phyloP scores from a whole-genome alignment of 495 filamentous ascomycete species.

The Podospora pseudocomata region DNA sequence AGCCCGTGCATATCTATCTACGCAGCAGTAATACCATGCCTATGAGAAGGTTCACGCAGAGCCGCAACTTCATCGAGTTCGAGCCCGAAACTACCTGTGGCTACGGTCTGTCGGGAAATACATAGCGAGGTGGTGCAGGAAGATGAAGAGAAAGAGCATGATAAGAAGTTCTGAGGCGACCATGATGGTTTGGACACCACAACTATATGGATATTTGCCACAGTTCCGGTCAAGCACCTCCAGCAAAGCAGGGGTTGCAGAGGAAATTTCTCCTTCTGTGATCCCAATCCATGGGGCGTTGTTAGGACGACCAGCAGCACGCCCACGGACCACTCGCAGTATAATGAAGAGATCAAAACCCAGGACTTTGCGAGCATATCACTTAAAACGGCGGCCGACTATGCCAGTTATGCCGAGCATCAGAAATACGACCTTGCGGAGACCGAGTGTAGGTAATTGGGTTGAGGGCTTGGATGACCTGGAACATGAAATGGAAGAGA shows the following conservation, averaged over 20 bases:
- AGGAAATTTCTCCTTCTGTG: background rate
- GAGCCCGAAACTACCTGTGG: no score
- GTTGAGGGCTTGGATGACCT: background rate
- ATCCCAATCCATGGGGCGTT: background rate
- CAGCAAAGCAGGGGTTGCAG: background rate
- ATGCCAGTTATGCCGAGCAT: background rate
- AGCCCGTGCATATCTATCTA: no score
- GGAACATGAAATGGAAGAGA: background rate
- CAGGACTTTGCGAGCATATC: background rate
- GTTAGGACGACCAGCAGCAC: background rate
- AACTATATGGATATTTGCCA: background rate
- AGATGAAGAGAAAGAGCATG: no score
- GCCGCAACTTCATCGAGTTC: no score
- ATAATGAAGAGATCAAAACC: background rate
- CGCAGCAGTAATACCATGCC: no score
- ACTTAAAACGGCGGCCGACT: background rate
- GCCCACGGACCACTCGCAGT: background rate
- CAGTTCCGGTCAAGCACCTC: background rate
- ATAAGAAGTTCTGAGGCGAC: no score
- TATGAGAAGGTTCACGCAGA: no score
- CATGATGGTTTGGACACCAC: background rate
- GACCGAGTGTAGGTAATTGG: background rate
- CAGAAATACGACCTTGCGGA: background rate
- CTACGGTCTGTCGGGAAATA: no score
- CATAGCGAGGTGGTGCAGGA: no score